Base-by-base conservation (phyloP, 306 rosid genomes). In the Chamaecrista fasciculata region DNA sequence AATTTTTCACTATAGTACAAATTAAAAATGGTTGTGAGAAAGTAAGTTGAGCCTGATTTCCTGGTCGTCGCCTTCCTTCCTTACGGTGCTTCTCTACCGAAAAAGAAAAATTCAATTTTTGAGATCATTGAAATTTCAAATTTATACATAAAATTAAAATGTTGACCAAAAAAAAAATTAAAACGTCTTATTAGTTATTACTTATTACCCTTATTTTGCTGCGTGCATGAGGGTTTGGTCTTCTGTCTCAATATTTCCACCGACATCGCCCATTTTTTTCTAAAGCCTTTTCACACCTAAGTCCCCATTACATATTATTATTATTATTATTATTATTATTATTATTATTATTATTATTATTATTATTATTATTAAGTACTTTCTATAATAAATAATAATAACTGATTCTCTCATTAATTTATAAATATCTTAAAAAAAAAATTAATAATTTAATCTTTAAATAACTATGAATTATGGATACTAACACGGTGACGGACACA, bases 11-110 rank as follows among this genome's bases (percentile, higher is more conserved):
- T 56, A 59, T 34, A 63, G 56, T 34, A 29, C 14, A 3, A 65
- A 36, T 39, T 42, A 29, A 29, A 67, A 28, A 18, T 51, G 56
- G 74, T 62, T 65, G n/a, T 61, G 52, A 12, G 60, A 71, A 59
- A 78, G 74, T 31, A 69, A 36, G 79, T 15, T 44, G 43, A 78
- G 60, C 46, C 69, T 51, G 29, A 73, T 70, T 69, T 79, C 37
- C 58, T 43, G 23, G 59, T 75, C 83, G 37, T 72, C 62, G 70
- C 40, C 72, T 19, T 25, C 71, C 44, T 31, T 5, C 5, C 2
- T 2, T 2, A 29, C 2, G 34, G 48, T 31, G 79, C 70, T 65
- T 33, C 14, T 33, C 11, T 36, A 73, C 47, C 47, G 52, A 73
- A 75, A 25, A 18, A 59, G 33, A 80, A 44, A 46, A 31, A 24